Percentiles rank a stretch among this genome's conserved stretches.
Conservation (phyloP, 2,329 filamentous ascomycete species). For the Samsoniella hepiali region DNA sequence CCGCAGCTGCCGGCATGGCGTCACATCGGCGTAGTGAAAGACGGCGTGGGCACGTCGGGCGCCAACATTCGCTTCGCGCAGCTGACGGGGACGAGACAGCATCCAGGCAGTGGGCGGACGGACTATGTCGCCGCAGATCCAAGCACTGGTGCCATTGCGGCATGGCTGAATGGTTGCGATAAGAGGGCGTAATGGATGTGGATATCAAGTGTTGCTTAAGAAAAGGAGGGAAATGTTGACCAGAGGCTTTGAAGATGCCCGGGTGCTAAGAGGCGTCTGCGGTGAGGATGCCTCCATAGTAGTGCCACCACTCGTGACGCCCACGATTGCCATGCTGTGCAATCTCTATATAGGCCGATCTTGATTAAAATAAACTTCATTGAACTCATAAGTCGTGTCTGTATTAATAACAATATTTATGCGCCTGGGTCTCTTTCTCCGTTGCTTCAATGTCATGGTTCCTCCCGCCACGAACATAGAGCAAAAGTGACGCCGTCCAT, state of each 20-base stretch:
- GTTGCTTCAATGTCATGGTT: too few relatives aligned
- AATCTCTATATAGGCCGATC: neutral
- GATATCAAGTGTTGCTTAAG: too few relatives aligned
- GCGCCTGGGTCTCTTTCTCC: neutral
- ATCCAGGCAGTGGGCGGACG: neutral
- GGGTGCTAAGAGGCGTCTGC: neutral
- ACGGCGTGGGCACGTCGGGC: slow-evolving; percentile 22
- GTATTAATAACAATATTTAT: neutral
- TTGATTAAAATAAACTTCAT: neutral
- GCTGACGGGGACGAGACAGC: slow-evolving; percentile 1
- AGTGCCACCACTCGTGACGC: neutral
- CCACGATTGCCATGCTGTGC: neutral
- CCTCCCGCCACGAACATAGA: too few relatives aligned
- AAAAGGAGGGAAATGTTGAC: neutral
- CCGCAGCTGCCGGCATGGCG: slow-evolving; percentile 22
- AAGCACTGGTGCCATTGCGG: slow-evolving; percentile 7
- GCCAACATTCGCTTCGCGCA: slow-evolving; percentile 20
- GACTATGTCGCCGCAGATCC: slow-evolving; percentile 12
- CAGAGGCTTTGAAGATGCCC: neutral
- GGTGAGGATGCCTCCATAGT: neutral
- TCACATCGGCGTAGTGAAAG: slow-evolving; percentile 17
- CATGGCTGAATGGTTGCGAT: slow-evolving; percentile 24
- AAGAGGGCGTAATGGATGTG: neutral
- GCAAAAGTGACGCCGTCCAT: too few relatives aligned
- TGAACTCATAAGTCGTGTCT: neutral